Base-by-base conservation (phyloP, 352 stramenopile genomes). In the Pythium pyrilobum region DNA sequence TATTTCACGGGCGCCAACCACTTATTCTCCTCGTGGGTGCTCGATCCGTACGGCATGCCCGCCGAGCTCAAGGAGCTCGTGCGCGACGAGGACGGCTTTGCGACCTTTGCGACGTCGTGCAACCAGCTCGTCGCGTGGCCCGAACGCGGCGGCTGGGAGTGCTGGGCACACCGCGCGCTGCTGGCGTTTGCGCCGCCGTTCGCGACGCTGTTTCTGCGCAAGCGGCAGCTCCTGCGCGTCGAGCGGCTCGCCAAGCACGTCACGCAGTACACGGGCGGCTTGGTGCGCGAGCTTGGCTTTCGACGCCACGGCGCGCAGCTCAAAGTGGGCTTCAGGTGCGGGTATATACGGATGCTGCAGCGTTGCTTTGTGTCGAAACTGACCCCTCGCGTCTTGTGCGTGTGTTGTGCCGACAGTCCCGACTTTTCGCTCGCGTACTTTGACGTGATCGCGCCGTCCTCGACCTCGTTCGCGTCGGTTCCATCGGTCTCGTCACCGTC, bases 341-440 rank as follows among this genome's bases (percentile, higher is more conserved):
- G n/a, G n/a, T n/a, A 49, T 48, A 12, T 38, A 44, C 3, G 9
- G 29, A 27, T 44, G n/a, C 15, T 21, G 10, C 23, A 20, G 16
- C 13, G 20, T 62, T 39, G 20, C 41, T 61, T 28, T 50, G 5
- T 31, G n/a, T n/a, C n/a, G n/a, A n/a, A n/a, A n/a, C 15, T 5
- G 25, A 37, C 13, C 4, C 40, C 21, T n/a, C 15, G 40, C n/a
- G 9, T 45, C 39, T 39, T 20, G 24, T 21, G 13, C 18, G 15
- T 48, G 24, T n/a, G 13, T 46, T 33, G 11, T 13, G 34, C 20
- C 10, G 31, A 45, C 39, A 66, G 81, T 39, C 56, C 81, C 13
- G 84, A 94, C 59, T 91, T 92, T 57, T 92, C 80, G 7, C 73
- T 92, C 24, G 78, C 74, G 43, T 94, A 92, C 40, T 66, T 94